Evolutionary conservation across 768 basidiomycete species (phyloP).

Genomic region (Suillus brevipes): DNA sequence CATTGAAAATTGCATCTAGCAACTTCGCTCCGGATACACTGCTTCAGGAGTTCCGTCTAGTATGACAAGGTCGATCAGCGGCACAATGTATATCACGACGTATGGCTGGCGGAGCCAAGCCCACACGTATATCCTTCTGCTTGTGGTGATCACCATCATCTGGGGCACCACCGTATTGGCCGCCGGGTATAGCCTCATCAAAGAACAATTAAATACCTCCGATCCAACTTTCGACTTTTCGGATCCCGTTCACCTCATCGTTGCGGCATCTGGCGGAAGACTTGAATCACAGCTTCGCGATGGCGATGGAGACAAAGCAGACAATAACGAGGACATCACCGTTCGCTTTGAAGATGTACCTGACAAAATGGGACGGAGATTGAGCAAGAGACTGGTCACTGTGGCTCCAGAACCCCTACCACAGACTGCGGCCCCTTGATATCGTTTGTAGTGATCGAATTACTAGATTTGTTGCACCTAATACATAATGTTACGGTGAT

Average conservation of each 20-base stretch:
- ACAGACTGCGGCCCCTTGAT: neutral
- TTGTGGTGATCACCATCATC: slow-evolving; percentile 4
- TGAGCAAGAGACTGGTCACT: neutral
- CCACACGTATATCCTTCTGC: slow-evolving; percentile 3
- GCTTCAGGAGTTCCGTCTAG: slow-evolving; percentile 2
- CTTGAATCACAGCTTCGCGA: neutral
- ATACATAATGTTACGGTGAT: neutral
- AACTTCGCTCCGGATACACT: slow-evolving; percentile 12
- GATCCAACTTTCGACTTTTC: slow-evolving; percentile 10
- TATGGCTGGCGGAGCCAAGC: slow-evolving; percentile 6
- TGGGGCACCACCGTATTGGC: neutral
- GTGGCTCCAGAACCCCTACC: neutral
- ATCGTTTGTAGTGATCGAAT: neutral
- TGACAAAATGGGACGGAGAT: neutral
- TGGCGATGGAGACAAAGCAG: neutral
- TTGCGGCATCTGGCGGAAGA: slow-evolving; percentile 3
- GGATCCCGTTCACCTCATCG: slow-evolving; percentile 5
- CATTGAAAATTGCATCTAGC: neutral
- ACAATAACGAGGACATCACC: neutral
- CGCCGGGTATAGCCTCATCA: slow-evolving; percentile 6
- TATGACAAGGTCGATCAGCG: neutral
- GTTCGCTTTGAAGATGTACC: neutral
- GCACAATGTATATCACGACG: slow-evolving; percentile 10
- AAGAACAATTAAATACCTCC: neutral
- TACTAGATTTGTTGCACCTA: neutral